Conservation (phyloP, 108 stramenopile genomes). For the Cylindrotheca closterium region DNA sequence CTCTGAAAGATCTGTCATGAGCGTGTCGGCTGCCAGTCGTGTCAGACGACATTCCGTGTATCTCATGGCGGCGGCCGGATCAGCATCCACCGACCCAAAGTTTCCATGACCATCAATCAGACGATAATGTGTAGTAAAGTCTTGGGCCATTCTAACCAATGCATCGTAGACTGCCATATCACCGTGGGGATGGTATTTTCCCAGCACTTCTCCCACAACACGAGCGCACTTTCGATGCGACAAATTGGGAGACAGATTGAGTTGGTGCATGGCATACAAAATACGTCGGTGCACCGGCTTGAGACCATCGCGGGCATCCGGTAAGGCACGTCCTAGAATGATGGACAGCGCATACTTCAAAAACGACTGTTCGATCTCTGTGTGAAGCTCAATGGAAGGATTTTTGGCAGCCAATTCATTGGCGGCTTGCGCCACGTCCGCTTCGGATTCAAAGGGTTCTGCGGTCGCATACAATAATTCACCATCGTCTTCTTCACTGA, state of each 20-base stretch:
- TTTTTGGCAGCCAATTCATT: slow-evolving; percentile 23
- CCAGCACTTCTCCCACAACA: slow-evolving; percentile 95
- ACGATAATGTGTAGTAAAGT: slow-evolving; percentile 81
- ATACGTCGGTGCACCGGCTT: slow-evolving; percentile 97
- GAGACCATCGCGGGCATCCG: slow-evolving; percentile 95
- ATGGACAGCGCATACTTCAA: slow-evolving; percentile 94
- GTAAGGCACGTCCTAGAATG: slow-evolving; percentile 93
- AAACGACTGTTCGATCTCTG: slow-evolving; percentile 75
- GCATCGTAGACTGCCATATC: slow-evolving; percentile 97
- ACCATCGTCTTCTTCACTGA: slow-evolving; percentile 10
- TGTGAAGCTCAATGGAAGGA: slow-evolving; percentile 57
- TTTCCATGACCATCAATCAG: slow-evolving; percentile 96
- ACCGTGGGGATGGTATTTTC: slow-evolving; percentile 91
- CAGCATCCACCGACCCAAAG: slow-evolving; percentile 93
- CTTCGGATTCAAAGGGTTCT: slow-evolving; percentile 28
- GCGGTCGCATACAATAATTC: slow-evolving; percentile 6
- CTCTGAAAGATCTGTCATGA: slow-evolving; percentile 78
- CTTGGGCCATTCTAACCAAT: slow-evolving; percentile 93
- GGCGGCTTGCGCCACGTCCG: slow-evolving; percentile 25
- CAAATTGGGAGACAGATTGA: slow-evolving; percentile 65
- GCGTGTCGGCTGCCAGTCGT: slow-evolving; percentile 62
- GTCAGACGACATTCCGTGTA: slow-evolving; percentile 95
- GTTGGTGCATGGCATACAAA: slow-evolving; percentile 91
- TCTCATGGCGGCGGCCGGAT: slow-evolving; percentile 97
- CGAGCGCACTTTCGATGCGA: slow-evolving; percentile 96